phyloP scores from a whole-genome alignment of 306 rosid genomes.

The Pterocarpus macrocarpus region DNA sequence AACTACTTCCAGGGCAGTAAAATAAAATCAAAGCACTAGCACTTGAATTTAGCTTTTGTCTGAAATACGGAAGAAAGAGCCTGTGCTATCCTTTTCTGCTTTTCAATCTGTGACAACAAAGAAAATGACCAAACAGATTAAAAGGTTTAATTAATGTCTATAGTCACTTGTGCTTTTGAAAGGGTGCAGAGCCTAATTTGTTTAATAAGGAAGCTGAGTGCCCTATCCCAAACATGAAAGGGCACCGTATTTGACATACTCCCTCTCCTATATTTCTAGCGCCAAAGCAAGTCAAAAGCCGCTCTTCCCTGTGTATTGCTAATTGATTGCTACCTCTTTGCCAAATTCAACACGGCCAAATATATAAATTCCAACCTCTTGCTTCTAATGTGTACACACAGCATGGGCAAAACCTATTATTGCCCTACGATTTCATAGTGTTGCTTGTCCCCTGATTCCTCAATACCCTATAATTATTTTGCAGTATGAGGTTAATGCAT shows the following conservation, averaged over 20 bases:
- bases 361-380: slow-evolving; percentile 24
- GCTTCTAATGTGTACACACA: slow-evolving; percentile 27
- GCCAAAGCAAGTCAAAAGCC: slow-evolving; percentile 17
- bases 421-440: slow-evolving; percentile 38
- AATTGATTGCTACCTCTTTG: slow-evolving; percentile 46
- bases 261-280: not conserved
- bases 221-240: slow-evolving; percentile 43
- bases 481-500: not conserved
- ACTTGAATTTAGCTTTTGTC: slow-evolving; percentile 45
- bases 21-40: not conserved
- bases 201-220: not conserved
- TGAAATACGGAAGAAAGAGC: slow-evolving; percentile 45
- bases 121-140: slow-evolving; percentile 48
- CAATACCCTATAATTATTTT: slow-evolving; percentile 40
- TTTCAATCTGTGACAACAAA: slow-evolving; percentile 41
- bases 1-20: not conserved
- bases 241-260: slow-evolving; percentile 38
- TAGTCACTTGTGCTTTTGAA: slow-evolving; percentile 39
- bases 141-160: slow-evolving; percentile 33
- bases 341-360: slow-evolving; percentile 39
- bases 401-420: slow-evolving; percentile 12
- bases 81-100: slow-evolving; percentile 50
- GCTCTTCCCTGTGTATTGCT: slow-evolving; percentile 16
- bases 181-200: slow-evolving; percentile 16
- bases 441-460: slow-evolving; percentile 46